A percentile compares a stretch with the other conserved stretches of the same genome.
Evolutionary conservation across 345 rosid species (phyloP).

Genomic region (Populus tremula): DNA sequence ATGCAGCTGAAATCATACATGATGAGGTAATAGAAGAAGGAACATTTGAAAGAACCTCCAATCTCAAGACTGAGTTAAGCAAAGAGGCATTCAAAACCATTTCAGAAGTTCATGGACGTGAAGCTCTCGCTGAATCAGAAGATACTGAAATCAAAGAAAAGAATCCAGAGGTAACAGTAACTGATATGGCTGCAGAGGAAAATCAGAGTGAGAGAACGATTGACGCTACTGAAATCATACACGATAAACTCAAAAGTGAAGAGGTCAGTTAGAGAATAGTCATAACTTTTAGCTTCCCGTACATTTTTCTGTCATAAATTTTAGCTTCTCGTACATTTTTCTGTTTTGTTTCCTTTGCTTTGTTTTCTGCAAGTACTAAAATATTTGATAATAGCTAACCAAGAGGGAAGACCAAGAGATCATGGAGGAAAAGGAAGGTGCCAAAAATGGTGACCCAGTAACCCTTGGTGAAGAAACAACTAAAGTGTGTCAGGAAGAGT

Average conservation of each 20-base stretch:
- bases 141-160: slow-evolving; percentile 16
- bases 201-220: slow-evolving; percentile 11
- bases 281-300: not conserved
- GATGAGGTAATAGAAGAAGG: not conserved
- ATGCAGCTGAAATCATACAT: slow-evolving; percentile 16
- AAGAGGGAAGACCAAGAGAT: slow-evolving; percentile 20
- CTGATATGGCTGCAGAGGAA: slow-evolving; percentile 15
- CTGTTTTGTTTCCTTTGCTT: not conserved
- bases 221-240: slow-evolving; percentile 19
- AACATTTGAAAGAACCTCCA: slow-evolving; percentile 1
- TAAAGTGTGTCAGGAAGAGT: slow-evolving; percentile 29
- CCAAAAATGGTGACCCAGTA: slow-evolving; percentile 19
- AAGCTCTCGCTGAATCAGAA: slow-evolving; percentile 14
- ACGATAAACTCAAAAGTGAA: slow-evolving; percentile 30
- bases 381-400: slow-evolving; percentile 13
- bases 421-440: slow-evolving; percentile 26
- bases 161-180: slow-evolving; percentile 12
- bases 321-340: not conserved
- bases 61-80: slow-evolving; percentile 12
- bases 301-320: not conserved
- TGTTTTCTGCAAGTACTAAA: not conserved
- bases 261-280: slow-evolving; percentile 22
- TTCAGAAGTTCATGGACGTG: not conserved
- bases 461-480: slow-evolving; percentile 21
- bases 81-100: slow-evolving; percentile 15